phyloP scores from a whole-genome alignment of 768 basidiomycete genomes.

The Pisolithus orientalis region DNA sequence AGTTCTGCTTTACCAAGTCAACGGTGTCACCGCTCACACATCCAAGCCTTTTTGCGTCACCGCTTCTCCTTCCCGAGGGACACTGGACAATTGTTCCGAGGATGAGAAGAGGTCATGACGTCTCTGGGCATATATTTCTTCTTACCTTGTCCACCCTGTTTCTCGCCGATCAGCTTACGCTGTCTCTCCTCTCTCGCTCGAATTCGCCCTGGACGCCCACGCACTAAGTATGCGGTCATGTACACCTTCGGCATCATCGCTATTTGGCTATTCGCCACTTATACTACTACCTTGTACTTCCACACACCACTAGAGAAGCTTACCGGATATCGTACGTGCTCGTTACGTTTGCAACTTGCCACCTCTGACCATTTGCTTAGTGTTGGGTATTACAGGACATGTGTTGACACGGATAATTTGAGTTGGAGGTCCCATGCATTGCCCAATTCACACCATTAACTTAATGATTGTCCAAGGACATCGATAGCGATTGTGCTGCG shows the following conservation, averaged over 20 bases:
- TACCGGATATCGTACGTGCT: constrained; percentile 69
- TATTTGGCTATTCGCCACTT: constrained; percentile 68
- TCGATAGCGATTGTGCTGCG: too few relatives aligned
- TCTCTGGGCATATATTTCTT: constrained; percentile 91
- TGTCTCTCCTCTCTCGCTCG: constrained; percentile 36
- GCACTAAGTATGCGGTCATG: constrained; percentile 44
- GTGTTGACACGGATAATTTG: constrained; percentile 22
- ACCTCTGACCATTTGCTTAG: constrained; percentile 18
- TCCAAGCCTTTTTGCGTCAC: constrained; percentile 51
- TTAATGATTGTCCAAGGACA: neutral
- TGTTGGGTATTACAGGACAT: constrained; percentile 33
- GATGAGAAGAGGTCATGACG: constrained; percentile 79
- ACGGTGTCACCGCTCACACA: constrained; percentile 55
- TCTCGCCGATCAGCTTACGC: constrained; percentile 66
- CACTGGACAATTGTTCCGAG: constrained; percentile 51
- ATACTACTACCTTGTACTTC: constrained; percentile 86
- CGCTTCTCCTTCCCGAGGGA: constrained; percentile 29
- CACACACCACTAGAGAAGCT: constrained; percentile 86
- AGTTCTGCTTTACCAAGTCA: constrained; percentile 49
- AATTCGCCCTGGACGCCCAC: constrained; percentile 31
- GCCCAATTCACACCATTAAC: neutral
- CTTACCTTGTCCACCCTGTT: constrained; percentile 75
- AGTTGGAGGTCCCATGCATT: neutral
- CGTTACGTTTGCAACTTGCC: neutral
- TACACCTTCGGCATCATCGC: constrained; percentile 43